Conservation (phyloP, 192 early-diverging fungal genomes). For the Coemansia sp. region DNA sequence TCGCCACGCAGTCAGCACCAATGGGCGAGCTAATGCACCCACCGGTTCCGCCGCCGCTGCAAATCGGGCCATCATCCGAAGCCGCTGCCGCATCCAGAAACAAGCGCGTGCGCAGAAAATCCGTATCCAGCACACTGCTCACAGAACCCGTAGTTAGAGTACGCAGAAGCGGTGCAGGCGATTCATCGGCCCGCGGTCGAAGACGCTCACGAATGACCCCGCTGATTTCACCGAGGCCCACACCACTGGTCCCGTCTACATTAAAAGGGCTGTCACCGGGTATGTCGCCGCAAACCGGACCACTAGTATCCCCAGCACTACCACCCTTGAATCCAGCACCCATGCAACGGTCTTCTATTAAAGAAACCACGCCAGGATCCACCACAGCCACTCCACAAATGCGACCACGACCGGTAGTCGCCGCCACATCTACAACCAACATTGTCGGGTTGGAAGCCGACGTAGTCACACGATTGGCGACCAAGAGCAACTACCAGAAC, state of each 20-base stretch:
- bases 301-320: slow-evolving; percentile 15
- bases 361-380: background rate
- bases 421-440: slow-evolving; percentile 47
- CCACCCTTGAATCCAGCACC: slow-evolving; percentile 3
- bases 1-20: slow-evolving; percentile 43
- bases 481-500: slow-evolving; percentile 85
- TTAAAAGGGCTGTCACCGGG: slow-evolving; percentile 15
- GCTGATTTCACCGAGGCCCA: slow-evolving; percentile 37
- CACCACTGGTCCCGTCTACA: slow-evolving; percentile 41
- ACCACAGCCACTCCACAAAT: slow-evolving; percentile 26
- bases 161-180: background rate
- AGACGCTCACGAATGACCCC: slow-evolving; percentile 25
- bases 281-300: background rate
- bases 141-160: background rate
- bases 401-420: slow-evolving; percentile 15
- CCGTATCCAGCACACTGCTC: background rate
- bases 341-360: background rate
- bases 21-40: slow-evolving; percentile 40
- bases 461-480: slow-evolving; percentile 57
- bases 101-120: background rate
- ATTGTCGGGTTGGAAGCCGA: slow-evolving; percentile 43
- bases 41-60: slow-evolving; percentile 43
- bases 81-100: background rate
- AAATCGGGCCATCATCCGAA: slow-evolving; percentile 28
- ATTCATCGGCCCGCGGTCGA: background rate